Conservation (phyloP, 768 basidiomycete genomes). For the Rubroboletus satanas region DNA sequence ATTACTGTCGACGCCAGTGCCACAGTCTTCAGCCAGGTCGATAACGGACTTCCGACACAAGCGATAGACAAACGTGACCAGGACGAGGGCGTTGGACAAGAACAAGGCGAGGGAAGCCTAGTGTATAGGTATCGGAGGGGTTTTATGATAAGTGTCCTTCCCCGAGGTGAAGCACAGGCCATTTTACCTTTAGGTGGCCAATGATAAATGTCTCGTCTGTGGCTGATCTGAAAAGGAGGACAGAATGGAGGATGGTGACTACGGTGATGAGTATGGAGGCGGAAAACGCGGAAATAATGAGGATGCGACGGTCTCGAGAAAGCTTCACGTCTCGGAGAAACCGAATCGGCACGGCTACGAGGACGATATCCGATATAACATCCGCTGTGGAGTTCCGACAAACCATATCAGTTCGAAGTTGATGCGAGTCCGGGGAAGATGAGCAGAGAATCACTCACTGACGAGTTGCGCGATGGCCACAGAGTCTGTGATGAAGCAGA, state of each 20-base stretch:
- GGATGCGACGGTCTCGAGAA: slow-evolving; percentile 12
- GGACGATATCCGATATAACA: slow-evolving; percentile 16
- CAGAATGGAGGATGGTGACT: slow-evolving; percentile 22
- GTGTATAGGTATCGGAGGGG: neutral
- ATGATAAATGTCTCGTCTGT: slow-evolving; percentile 8
- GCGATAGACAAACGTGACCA: slow-evolving; percentile 19
- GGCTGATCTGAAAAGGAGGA: slow-evolving; percentile 14
- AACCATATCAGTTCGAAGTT: neutral
- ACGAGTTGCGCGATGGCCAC: slow-evolving; percentile 23
- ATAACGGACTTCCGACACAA: neutral
- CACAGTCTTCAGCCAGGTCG: neutral
- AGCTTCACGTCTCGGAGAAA: slow-evolving; percentile 19
- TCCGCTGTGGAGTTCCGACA: slow-evolving; percentile 17
- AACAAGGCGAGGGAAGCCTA: slow-evolving; percentile 21
- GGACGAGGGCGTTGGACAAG: slow-evolving; percentile 21
- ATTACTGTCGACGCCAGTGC: neutral
- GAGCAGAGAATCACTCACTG: slow-evolving; percentile 14
- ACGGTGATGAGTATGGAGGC: slow-evolving; percentile 20
- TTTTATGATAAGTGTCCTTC: neutral
- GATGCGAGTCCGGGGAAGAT: neutral
- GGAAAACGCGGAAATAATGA: slow-evolving; percentile 21
- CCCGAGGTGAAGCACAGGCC: neutral
- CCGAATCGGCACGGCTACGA: slow-evolving; percentile 14
- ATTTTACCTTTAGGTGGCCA: slow-evolving; percentile 23
- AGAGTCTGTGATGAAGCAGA: neutral